Base-by-base conservation (phyloP, 176 grass and related monocot genomes). In the Chrysopogon serrulatus region DNA sequence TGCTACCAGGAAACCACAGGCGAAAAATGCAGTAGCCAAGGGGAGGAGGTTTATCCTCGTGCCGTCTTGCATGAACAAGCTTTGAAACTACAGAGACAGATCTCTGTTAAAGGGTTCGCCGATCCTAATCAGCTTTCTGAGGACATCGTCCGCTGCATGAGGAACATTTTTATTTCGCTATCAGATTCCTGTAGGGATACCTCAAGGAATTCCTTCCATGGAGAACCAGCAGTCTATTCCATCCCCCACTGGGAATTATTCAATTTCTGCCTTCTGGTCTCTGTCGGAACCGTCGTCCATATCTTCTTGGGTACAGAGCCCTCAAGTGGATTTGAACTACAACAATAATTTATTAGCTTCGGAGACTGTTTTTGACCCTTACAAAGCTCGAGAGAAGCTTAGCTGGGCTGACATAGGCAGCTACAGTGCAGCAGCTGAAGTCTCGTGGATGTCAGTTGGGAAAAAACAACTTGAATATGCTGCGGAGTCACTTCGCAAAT, bases 371-470 rank as follows among this genome's bases (percentile, higher is more conserved):
- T 98, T 93, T 51, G 96, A 98, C 90, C 96, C 91, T 0, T 98
- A 98, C 28, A 93, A 87, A 71, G 68, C 76, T 28, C 87, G 87
- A 8, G 93, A 95, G 51, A 98, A 95, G 82, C 87, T 98, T 71
- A 90, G 93, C 84, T 98, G 96, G 96, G 89, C 91, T 43, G 96
- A 93, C 61, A 95, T 98, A 5, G 96, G 96, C 48, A 90, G 60
- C 83, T 98, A 98, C 23, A 77, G 76, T 68, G 85, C 88, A 2
- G 87, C 90, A 5, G 86, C 89, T 18, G 96, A 98, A 80, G 87
- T 98, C 35, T 98, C 93, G 0, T 98, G 96, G 96, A 98, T 98
- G 96, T 93, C 96, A 44, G 91, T 91, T 21, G 96, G 91, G 31
- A 95, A 98, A 80, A 92, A 92, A 28, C 96, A 98, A 62, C 96